Conservation (phyloP, 371 early-diverging fungal species). For the Nematocida major region DNA sequence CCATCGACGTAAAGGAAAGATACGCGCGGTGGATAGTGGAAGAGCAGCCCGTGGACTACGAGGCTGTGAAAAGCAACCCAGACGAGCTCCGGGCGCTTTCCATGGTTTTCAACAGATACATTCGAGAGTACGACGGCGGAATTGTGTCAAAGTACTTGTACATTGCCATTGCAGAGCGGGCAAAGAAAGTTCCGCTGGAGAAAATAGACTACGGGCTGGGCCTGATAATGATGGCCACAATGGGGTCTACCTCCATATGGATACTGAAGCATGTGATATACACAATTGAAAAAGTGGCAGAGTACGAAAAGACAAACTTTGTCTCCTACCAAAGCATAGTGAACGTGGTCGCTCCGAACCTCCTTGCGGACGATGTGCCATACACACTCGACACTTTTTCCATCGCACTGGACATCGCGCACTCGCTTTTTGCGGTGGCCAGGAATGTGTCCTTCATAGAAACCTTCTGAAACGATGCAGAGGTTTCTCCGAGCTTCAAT, state of each 20-base stretch:
- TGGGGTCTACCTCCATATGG: conserved; percentile 32
- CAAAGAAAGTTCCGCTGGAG: neutral
- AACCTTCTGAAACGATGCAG: neutral
- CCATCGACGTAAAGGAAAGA: neutral
- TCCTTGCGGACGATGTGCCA: conserved; percentile 27
- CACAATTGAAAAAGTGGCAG: conserved; percentile 13
- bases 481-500: neutral
- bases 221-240: conserved; percentile 5
- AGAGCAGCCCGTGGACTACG: conserved; percentile 10
- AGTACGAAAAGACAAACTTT: neutral
- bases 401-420: conserved; percentile 31
- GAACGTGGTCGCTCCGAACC: conserved; percentile 44
- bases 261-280: conserved; percentile 43
- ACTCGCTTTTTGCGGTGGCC: conserved; percentile 39
- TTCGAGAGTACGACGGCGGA: conserved; percentile 35
- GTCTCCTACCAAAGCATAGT: conserved; percentile 45
- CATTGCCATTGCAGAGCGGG: neutral
- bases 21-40: conserved; percentile 18
- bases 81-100: conserved; percentile 36
- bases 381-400: conserved; percentile 7
- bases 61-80: conserved; percentile 7
- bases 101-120: conserved; percentile 47
- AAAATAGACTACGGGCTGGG: conserved; percentile 37
- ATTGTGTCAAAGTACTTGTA: conserved; percentile 28
- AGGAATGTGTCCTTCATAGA: conserved; percentile 30